A percentile compares a stretch with the other conserved stretches of the same genome.
These are phyloP conservation scores for Acanthamoeba lenticulata DNA, from an alignment of 208 protist species.

Conservation along the genomic window DNA sequence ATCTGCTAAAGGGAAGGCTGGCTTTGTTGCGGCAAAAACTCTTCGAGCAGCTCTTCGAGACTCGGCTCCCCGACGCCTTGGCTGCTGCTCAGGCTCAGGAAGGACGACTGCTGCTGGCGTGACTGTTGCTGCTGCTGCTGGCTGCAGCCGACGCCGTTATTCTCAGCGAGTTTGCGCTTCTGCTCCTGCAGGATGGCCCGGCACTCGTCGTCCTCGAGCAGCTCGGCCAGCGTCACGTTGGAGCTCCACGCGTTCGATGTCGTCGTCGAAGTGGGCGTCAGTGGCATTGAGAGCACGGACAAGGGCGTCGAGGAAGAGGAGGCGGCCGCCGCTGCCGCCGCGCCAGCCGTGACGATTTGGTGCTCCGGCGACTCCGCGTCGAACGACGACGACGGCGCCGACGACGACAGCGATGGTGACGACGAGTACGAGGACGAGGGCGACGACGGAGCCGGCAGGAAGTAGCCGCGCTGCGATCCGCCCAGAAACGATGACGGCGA, in stretches of 20 bases:
- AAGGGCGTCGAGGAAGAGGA: not conserved
- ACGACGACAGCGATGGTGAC: not conserved
- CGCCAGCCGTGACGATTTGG: not conserved
- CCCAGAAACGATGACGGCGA: too few species aligned
- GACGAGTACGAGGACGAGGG: not conserved
- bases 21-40: not conserved
- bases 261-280: not conserved
- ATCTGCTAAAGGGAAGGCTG: not conserved
- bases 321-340: not conserved
- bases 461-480: too few species aligned
- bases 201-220: conserved; percentile 24
- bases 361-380: not conserved
- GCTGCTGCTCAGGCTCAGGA: not conserved
- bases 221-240: conserved; percentile 47
- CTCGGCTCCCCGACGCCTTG: not conserved
- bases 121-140: not conserved
- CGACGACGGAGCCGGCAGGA: not conserved
- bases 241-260: not conserved
- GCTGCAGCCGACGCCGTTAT: too few species aligned
- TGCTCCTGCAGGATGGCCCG: conserved; percentile 12
- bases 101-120: not conserved
- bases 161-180: not conserved
- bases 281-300: not conserved
- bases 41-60: conserved; percentile 13
- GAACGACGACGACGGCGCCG: not conserved